Conservation (phyloP, 495 filamentous ascomycete genomes). For the Neurospora africana region DNA sequence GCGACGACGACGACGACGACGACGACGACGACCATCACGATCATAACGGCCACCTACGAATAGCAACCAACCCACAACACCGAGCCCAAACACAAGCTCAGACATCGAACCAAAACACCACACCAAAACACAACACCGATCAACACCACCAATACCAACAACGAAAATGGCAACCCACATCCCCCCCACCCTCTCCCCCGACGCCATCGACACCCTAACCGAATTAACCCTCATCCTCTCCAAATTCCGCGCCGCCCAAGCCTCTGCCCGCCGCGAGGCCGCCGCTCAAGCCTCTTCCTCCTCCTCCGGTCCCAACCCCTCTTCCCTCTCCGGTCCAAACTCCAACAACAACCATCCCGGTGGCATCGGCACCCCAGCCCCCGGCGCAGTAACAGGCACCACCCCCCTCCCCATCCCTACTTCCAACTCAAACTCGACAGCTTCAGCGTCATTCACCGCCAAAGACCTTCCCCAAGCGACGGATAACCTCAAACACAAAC, state of each 20-base stretch:
- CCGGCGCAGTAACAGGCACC: slow-evolving; percentile 24
- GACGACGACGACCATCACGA: not conserved
- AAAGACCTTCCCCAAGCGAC: slow-evolving; percentile 71
- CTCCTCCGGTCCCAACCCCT: slow-evolving; percentile 8
- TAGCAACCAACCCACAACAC: not conserved
- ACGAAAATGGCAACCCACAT: slow-evolving; percentile 22
- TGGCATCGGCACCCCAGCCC: slow-evolving; percentile 9
- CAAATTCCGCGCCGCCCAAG: slow-evolving; percentile 47
- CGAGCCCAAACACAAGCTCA: not conserved
- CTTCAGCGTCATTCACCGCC: slow-evolving; percentile 40
- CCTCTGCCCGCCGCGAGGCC: slow-evolving; percentile 5
- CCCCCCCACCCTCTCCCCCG: slow-evolving; percentile 41
- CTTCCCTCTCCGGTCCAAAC: not conserved
- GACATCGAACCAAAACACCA: not conserved
- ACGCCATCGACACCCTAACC: slow-evolving; percentile 76
- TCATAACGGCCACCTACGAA: not conserved
- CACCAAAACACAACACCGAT: not conserved
- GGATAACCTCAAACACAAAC: slow-evolving; percentile 63
- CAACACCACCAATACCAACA: not conserved
- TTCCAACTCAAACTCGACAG: not conserved
- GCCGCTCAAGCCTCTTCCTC: slow-evolving; percentile 7
- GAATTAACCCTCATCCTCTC: slow-evolving; percentile 67
- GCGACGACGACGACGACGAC: not conserved
- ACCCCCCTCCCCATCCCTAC: slow-evolving; percentile 15
- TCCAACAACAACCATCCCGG: not conserved